phyloP scores from a whole-genome alignment of 805 yeast species.

The Metschnikowia corniflorae region DNA sequence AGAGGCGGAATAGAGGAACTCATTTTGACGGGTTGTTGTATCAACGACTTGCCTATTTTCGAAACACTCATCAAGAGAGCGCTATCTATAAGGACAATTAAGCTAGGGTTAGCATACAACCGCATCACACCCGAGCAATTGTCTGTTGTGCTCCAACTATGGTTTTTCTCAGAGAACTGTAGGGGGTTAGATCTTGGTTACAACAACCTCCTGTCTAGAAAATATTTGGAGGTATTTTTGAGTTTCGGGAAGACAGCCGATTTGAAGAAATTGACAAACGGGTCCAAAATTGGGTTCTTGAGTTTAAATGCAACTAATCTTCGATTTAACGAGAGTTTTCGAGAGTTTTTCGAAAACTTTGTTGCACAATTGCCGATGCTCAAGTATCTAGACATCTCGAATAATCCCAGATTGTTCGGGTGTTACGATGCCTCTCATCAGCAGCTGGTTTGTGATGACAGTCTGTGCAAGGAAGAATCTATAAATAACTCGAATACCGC shows the following conservation, averaged over 20 bases:
- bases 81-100: slow-evolving; percentile 48
- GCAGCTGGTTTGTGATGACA: neutral
- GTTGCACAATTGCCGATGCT: slow-evolving; percentile 55
- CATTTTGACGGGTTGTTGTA: slow-evolving; percentile 72
- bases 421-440: neutral
- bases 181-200: slow-evolving; percentile 82
- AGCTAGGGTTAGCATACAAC: slow-evolving; percentile 77
- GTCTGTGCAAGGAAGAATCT: neutral
- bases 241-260: slow-evolving; percentile 24
- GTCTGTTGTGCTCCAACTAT: slow-evolving; percentile 47
- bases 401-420: slow-evolving; percentile 66
- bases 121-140: slow-evolving; percentile 61
- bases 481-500: neutral
- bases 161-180: slow-evolving; percentile 49
- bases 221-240: slow-evolving; percentile 35
- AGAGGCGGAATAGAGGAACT: slow-evolving; percentile 80
- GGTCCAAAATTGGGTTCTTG: slow-evolving; percentile 38
- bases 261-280: slow-evolving; percentile 18
- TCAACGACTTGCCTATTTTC: slow-evolving; percentile 53
- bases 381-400: slow-evolving; percentile 72
- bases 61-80: slow-evolving; percentile 55
- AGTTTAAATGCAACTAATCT: slow-evolving; percentile 67
- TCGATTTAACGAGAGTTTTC: slow-evolving; percentile 44
- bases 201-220: slow-evolving; percentile 55
- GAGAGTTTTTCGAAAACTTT: slow-evolving; percentile 48